Evolutionary conservation across 2,329 filamentous ascomycete species (phyloP).

Genomic region (Calcarisporium arbuscula): DNA sequence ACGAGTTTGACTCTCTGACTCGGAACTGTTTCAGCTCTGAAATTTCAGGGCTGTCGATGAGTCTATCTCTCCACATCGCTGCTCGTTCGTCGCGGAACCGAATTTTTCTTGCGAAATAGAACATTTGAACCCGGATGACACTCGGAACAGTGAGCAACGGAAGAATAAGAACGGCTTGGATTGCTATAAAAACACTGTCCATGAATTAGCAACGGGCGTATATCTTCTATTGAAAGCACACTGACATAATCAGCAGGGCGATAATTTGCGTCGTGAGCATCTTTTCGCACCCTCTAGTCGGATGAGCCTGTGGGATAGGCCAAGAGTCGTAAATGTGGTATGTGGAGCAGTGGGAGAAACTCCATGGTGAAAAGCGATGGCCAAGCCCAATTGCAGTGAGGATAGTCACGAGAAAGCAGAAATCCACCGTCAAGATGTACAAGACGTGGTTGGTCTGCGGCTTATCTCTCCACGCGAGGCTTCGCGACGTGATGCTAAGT

Average conservation of each 20-base stretch:
- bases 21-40: too few species aligned
- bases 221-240: background rate
- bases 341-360: background rate
- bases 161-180: background rate
- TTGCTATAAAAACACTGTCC: background rate
- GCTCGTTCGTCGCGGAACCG: too few species aligned
- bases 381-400: background rate
- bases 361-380: slow-evolving; percentile 2
- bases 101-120: too few species aligned
- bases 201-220: background rate
- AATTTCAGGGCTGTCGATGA: too few species aligned
- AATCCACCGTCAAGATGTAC: slow-evolving; percentile 6
- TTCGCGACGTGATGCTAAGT: background rate
- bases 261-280: slow-evolving; percentile 1
- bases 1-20: too few species aligned
- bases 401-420: slow-evolving; percentile 3
- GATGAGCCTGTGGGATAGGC: background rate
- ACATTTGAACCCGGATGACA: slow-evolving; percentile 1
- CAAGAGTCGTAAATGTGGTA: background rate
- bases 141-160: slow-evolving; percentile 3
- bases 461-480: background rate
- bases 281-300: background rate
- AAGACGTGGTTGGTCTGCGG: slow-evolving; percentile 1
- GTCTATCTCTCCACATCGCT: too few species aligned
- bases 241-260: slow-evolving; percentile 1